Evolutionary conservation across 495 filamentous ascomycete genomes (phyloP).

Genomic region (Usnea hakonensis): DNA sequence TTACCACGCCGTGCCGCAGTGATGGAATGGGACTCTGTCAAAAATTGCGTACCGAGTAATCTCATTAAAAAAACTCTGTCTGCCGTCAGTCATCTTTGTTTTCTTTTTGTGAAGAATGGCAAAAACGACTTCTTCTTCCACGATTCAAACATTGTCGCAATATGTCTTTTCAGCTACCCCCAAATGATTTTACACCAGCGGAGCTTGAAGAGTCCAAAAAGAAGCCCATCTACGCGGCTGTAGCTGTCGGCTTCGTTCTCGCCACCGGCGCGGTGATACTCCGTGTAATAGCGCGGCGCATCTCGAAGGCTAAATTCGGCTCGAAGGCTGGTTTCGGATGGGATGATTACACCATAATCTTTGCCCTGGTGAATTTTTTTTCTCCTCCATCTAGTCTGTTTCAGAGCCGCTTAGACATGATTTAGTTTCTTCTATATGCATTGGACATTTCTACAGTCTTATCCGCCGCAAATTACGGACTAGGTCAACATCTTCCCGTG

Average conservation of each 20-base stretch:
- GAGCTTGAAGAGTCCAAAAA: neutral
- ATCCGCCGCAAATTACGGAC: neutral
- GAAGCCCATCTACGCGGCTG: neutral
- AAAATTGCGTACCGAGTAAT: no score
- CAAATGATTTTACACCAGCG: neutral
- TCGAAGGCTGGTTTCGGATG: neutral
- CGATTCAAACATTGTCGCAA: neutral
- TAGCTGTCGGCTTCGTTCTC: neutral
- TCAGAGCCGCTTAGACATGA: neutral
- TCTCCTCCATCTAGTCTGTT: neutral
- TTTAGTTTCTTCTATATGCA: neutral
- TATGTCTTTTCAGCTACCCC: neutral
- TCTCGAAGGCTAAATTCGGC: neutral
- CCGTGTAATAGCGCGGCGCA: neutral
- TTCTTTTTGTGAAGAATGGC: no score
- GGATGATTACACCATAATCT: neutral
- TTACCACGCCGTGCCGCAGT: no score
- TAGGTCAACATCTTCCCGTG: neutral
- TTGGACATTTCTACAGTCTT: neutral
- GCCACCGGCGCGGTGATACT: neutral
- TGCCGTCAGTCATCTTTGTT: no score
- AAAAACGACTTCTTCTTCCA: no score
- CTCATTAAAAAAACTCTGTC: no score
- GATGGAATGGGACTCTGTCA: no score
- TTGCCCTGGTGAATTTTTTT: neutral